phyloP scores from a whole-genome alignment of 495 filamentous ascomycete species.

The Achaetomiella virescens region DNA sequence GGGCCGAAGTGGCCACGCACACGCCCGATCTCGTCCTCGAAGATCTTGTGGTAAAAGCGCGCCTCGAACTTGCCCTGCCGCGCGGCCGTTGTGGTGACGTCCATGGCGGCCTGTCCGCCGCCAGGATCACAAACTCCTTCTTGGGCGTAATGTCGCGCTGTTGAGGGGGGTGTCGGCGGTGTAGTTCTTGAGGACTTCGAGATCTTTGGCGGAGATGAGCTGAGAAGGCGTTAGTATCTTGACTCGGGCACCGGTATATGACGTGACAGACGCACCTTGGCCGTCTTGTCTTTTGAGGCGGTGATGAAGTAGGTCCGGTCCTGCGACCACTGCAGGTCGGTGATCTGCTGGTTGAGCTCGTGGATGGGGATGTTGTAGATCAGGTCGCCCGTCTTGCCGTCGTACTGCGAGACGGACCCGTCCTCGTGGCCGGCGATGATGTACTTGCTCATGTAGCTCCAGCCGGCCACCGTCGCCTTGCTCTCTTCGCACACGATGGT shows the following conservation, averaged over 20 bases:
- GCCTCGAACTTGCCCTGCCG: conserved; percentile 98
- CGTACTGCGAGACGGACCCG: conserved; percentile 87
- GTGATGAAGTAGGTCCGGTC: conserved; percentile 98
- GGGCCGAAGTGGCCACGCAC: conserved; percentile 96
- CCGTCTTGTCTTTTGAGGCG: conserved; percentile 93
- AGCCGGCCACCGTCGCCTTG: conserved; percentile 95
- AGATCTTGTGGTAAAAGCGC: conserved; percentile 97
- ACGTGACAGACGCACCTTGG: conserved; percentile 55
- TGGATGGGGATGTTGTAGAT: conserved; percentile 73
- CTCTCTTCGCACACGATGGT: conserved; percentile 86
- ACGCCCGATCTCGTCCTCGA: conserved; percentile 96
- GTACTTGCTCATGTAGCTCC: conserved; percentile 85
- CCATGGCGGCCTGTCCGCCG: conserved; percentile 97
- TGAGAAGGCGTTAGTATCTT: conserved; percentile 27
- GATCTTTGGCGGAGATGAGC: conserved; percentile 74
- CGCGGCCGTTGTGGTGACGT: conserved; percentile 91
- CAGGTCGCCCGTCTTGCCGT: conserved; percentile 84
- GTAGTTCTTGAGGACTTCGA: conserved; percentile 91
- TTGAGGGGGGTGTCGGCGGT: conserved; percentile 91
- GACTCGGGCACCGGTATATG: no score
- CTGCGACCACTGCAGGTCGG: conserved; percentile 87
- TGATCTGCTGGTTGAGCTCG: conserved; percentile 76
- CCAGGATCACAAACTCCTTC: conserved; percentile 97
- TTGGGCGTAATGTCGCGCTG: conserved; percentile 85
- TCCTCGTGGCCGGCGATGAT: conserved; percentile 98